Evolutionary conservation across 495 filamentous ascomycete genomes (phyloP).

Genomic region (Penicillium nucicola): DNA sequence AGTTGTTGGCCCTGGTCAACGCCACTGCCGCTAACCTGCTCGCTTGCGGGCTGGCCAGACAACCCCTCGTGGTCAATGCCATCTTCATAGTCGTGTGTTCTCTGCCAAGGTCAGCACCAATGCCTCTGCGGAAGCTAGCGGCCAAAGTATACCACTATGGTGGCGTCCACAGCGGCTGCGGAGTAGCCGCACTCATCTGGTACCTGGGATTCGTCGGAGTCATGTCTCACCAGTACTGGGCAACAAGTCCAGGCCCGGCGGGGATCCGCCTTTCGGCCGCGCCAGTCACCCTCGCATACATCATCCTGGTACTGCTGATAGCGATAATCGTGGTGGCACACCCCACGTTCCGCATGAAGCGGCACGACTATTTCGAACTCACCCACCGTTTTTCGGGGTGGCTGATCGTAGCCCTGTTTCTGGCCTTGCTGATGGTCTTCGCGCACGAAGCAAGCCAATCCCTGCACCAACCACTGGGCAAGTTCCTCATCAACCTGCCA

Average conservation of each 20-base stretch:
- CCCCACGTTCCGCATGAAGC: constrained; percentile 41
- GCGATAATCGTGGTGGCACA: constrained; percentile 42
- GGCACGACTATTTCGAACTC: constrained; percentile 56
- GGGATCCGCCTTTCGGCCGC: constrained; percentile 23
- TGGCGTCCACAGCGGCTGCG: constrained; percentile 72
- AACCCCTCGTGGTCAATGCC: constrained; percentile 72
- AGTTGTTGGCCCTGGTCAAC: constrained; percentile 40
- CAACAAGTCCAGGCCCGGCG: constrained; percentile 12
- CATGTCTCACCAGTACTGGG: constrained; percentile 46
- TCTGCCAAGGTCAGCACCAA: constrained; percentile 58
- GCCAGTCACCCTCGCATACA: constrained; percentile 34
- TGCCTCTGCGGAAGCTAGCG: constrained; percentile 59
- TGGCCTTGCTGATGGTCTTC: constrained; percentile 37
- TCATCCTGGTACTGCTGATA: constrained; percentile 39
- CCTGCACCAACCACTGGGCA: constrained; percentile 22
- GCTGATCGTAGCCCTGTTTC: constrained; percentile 48
- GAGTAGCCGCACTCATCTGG: constrained; percentile 66
- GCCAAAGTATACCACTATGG: constrained; percentile 78
- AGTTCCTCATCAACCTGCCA: constrained; percentile 36
- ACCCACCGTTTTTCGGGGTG: constrained; percentile 56
- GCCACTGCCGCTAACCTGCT: constrained; percentile 52
- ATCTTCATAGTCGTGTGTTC: constrained; percentile 60
- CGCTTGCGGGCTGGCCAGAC: constrained; percentile 60
- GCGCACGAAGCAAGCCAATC: constrained; percentile 29
- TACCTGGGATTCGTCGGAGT: constrained; percentile 56